Conservation (phyloP, 495 filamentous ascomycete species). For the Aspergillus avenaceus region DNA sequence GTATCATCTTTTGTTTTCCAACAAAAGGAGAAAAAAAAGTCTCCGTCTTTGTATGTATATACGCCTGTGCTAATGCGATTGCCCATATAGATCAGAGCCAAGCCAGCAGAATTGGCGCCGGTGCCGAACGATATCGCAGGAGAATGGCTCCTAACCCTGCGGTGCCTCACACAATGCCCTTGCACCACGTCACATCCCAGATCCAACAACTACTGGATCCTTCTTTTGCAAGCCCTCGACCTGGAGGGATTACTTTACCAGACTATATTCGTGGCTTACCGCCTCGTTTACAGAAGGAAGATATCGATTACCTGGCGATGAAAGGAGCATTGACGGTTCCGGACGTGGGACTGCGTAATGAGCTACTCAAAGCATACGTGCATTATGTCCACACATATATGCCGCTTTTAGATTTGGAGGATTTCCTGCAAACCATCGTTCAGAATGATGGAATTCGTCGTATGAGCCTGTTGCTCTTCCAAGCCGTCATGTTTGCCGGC, state of each 20-base stretch:
- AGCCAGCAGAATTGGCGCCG: slow-evolving; percentile 28
- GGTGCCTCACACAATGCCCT: slow-evolving; percentile 33
- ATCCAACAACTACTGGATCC: slow-evolving; percentile 40
- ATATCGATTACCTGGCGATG: slow-evolving; percentile 66
- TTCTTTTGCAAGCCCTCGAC: slow-evolving; percentile 26
- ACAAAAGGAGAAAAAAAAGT: neutral
- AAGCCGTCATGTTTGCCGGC: slow-evolving; percentile 78
- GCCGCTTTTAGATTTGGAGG: slow-evolving; percentile 75
- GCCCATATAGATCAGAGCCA: slow-evolving; percentile 35
- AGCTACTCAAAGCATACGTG: slow-evolving; percentile 68
- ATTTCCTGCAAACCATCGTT: slow-evolving; percentile 65
- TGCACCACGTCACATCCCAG: slow-evolving; percentile 35
- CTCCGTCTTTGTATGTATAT: neutral
- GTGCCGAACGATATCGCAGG: slow-evolving; percentile 26
- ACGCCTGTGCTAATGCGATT: slow-evolving; percentile 6
- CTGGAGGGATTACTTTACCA: slow-evolving; percentile 46
- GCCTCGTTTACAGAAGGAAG: slow-evolving; percentile 61
- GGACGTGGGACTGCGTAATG: slow-evolving; percentile 61
- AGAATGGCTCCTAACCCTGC: slow-evolving; percentile 36
- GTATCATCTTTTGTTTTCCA: slow-evolving; percentile 12
- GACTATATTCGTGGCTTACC: slow-evolving; percentile 73
- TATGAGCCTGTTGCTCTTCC: slow-evolving; percentile 75
- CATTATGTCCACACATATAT: slow-evolving; percentile 87
- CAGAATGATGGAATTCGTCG: slow-evolving; percentile 61
- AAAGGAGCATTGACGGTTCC: slow-evolving; percentile 76